Conservation (phyloP, 352 stramenopile genomes). For the Peronospora tabacina region DNA sequence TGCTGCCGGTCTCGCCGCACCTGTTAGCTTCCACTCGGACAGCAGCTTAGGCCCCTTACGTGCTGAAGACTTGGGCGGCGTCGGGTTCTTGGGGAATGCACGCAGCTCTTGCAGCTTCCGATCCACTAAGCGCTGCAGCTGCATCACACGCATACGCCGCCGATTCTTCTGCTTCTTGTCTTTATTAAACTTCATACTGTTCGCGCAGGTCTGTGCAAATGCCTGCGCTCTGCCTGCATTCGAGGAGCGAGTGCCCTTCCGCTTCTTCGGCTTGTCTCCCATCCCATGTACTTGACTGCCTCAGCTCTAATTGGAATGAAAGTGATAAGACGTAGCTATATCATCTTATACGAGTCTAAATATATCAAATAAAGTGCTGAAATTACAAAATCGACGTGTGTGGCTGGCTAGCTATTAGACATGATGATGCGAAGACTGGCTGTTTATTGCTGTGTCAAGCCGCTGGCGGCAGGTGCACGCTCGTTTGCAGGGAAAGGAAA, state of each 20-base stretch:
- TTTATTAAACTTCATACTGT: slow-evolving; percentile 49
- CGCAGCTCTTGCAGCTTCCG: slow-evolving; percentile 58
- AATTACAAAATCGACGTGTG: background rate
- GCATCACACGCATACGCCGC: slow-evolving; percentile 70
- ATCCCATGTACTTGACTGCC: slow-evolving; percentile 16
- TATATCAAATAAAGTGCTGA: background rate
- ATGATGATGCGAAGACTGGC: slow-evolving; percentile 36
- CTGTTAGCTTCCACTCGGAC: slow-evolving; percentile 77
- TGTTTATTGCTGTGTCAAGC: slow-evolving; percentile 22
- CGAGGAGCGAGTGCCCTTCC: slow-evolving; percentile 48
- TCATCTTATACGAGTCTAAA: slow-evolving; percentile 2
- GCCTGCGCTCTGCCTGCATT: slow-evolving; percentile 43
- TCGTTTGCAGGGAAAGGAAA: slow-evolving; percentile 66
- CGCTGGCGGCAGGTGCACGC: slow-evolving; percentile 31
- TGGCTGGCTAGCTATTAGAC: slow-evolving; percentile 14
- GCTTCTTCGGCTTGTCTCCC: slow-evolving; percentile 47
- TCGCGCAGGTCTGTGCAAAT: slow-evolving; percentile 51
- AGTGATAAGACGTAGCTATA: slow-evolving; percentile 7
- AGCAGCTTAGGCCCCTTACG: slow-evolving; percentile 48
- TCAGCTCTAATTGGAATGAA: slow-evolving; percentile 6
- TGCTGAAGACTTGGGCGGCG: slow-evolving; percentile 29
- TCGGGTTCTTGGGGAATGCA: slow-evolving; percentile 44
- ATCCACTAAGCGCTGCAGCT: slow-evolving; percentile 69
- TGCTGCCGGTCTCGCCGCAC: slow-evolving; percentile 56
- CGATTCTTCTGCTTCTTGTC: slow-evolving; percentile 64